phyloP scores from a whole-genome alignment of 108 stramenopile genomes.

The Cyclostephanos invisitatus region DNA sequence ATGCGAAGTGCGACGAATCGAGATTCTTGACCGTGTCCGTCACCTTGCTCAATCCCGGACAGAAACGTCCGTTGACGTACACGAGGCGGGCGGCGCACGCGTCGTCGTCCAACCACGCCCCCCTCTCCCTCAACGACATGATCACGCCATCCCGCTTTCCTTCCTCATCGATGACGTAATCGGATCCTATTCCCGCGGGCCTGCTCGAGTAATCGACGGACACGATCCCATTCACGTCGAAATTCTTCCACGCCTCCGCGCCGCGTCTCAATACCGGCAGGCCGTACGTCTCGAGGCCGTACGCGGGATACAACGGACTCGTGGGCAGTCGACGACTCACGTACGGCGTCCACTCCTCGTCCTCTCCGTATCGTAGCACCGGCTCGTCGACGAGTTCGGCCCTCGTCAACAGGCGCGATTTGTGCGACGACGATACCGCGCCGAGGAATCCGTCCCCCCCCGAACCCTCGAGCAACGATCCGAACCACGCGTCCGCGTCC shows the following conservation, averaged over 20 bases:
- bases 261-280: constrained; percentile 73
- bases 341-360: constrained; percentile 88
- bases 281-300: constrained; percentile 83
- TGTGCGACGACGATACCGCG: constrained; percentile 22
- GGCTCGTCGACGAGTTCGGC: constrained; percentile 44
- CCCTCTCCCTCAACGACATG: constrained; percentile 44
- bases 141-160: constrained; percentile 17
- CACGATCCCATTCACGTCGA: constrained; percentile 80
- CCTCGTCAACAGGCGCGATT: constrained; percentile 20
- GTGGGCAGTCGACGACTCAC: constrained; percentile 68
- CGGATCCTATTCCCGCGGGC: constrained; percentile 49
- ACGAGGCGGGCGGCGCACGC: constrained; percentile 74
- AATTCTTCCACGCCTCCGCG: constrained; percentile 88
- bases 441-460: constrained; percentile 35
- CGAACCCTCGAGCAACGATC: constrained; percentile 31
- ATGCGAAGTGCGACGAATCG: constrained; percentile 44
- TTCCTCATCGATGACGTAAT: background rate
- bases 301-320: constrained; percentile 78
- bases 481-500: constrained; percentile 80
- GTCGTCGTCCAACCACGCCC: constrained; percentile 81
- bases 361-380: constrained; percentile 32
- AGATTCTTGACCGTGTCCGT: constrained; percentile 61
- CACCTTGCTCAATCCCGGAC: constrained; percentile 69
- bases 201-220: constrained; percentile 66
- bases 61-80: constrained; percentile 82